These are phyloP conservation scores for Backusella luteola DNA, from an alignment of 192 early-diverging fungal genomes.

Conservation along the genomic window DNA sequence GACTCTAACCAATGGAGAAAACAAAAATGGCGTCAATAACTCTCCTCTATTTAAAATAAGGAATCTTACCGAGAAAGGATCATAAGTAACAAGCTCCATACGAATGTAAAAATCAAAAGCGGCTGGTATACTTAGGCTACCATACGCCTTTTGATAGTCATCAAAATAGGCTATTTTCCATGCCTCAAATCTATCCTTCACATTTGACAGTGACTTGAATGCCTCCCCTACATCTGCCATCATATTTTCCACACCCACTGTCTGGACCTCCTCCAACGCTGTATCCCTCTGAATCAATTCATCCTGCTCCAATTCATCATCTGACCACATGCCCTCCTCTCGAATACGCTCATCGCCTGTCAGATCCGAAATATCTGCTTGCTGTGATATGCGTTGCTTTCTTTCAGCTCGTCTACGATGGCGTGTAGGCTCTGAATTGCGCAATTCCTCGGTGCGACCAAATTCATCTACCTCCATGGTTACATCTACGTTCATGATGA, in stretches of 20 bases:
- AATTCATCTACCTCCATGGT: slow-evolving; percentile 39
- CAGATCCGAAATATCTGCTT: neutral
- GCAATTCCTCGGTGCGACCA: slow-evolving; percentile 30
- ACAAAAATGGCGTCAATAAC: neutral
- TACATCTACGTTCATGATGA: neutral
- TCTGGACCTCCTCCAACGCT: slow-evolving; percentile 35
- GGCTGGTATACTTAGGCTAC: slow-evolving; percentile 48
- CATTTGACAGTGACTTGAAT: slow-evolving; percentile 40
- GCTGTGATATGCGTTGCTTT: slow-evolving; percentile 7
- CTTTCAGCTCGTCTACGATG: slow-evolving; percentile 34
- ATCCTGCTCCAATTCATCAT: slow-evolving; percentile 43
- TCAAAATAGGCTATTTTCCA: slow-evolving; percentile 51
- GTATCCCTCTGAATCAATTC: slow-evolving; percentile 30
- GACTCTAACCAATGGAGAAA: slow-evolving; percentile 4
- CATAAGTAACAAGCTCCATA: slow-evolving; percentile 50
- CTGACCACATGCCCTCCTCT: slow-evolving; percentile 39
- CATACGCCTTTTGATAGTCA: slow-evolving; percentile 58
- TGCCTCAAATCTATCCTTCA: slow-evolving; percentile 48
- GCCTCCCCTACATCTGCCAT: slow-evolving; percentile 47
- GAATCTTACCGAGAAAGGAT: slow-evolving; percentile 42
- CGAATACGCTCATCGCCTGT: neutral
- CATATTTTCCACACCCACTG: slow-evolving; percentile 18
- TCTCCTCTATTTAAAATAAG: neutral
- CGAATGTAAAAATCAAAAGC: slow-evolving; percentile 60
- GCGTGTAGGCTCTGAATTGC: slow-evolving; percentile 27